Percentiles rank a stretch among this genome's conserved stretches.
Evolutionary conservation across 2,329 filamentous ascomycete species (phyloP).

Genomic region (Ophiostoma sp.): DNA sequence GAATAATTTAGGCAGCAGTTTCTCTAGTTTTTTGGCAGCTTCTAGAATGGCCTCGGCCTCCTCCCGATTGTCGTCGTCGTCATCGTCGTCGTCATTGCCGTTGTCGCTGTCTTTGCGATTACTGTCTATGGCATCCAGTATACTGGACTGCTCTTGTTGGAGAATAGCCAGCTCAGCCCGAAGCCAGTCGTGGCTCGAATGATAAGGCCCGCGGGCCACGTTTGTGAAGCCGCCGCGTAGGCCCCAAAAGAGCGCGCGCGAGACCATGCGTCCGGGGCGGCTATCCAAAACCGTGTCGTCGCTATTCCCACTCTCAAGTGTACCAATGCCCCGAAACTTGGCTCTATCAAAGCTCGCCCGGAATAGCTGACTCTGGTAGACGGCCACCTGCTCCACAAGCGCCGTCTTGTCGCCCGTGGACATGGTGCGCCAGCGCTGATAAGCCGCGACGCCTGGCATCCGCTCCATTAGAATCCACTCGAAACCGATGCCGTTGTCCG

Average conservation of each 20-base stretch:
- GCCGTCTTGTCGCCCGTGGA: background rate
- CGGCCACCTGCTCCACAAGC: background rate
- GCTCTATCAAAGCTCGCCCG: background rate
- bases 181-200: background rate
- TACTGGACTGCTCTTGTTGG: background rate
- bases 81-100: background rate
- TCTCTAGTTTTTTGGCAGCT: background rate
- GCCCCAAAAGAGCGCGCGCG: background rate
- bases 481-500: background rate
- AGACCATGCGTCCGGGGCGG: background rate
- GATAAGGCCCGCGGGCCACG: background rate
- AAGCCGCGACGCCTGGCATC: background rate
- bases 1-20: background rate
- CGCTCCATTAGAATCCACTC: background rate
- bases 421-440: background rate
- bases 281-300: background rate
- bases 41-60: background rate
- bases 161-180: background rate
- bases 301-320: background rate
- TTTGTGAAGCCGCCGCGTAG: background rate
- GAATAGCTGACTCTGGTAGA: background rate
- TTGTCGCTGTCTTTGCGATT: no score
- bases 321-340: background rate
- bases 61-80: background rate
- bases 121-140: background rate